These are phyloP conservation scores for Xylariaceae sp. DNA, from an alignment of 2,329 filamentous ascomycete genomes.

Conservation along the genomic window DNA sequence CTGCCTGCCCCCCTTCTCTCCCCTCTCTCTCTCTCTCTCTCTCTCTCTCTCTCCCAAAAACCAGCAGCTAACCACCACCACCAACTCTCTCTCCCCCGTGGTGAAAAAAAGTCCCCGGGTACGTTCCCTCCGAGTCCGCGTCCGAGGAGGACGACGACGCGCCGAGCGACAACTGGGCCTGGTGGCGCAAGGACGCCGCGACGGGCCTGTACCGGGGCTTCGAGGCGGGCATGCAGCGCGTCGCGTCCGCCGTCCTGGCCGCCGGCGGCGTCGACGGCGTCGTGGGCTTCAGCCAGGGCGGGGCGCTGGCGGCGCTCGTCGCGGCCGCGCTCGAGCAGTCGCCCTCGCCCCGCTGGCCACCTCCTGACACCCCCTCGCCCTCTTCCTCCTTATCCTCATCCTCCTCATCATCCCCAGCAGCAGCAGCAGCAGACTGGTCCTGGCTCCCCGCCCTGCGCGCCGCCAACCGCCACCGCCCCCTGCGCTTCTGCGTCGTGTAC, in stretches of 20 bases:
- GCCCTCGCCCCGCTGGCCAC: constrained; percentile 10
- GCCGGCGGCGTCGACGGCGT: constrained; percentile 70
- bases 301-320: constrained; percentile 62
- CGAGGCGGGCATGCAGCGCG: constrained; percentile 54
- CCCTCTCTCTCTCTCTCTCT: too few relatives aligned
- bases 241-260: constrained; percentile 55
- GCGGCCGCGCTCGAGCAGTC: constrained; percentile 60
- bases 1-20: too few relatives aligned
- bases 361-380: constrained; percentile 4
- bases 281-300: constrained; percentile 78
- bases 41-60: too few relatives aligned
- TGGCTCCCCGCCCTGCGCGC: constrained; percentile 41
- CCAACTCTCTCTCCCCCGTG: too few relatives aligned
- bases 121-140: constrained; percentile 35
- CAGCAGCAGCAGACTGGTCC: constrained; percentile 14
- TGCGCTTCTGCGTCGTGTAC: constrained; percentile 58
- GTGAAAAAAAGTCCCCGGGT: too few relatives aligned
- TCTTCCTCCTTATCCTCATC: constrained; percentile 17
- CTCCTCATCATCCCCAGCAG: constrained; percentile 6
- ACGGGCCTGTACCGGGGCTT: constrained; percentile 60
- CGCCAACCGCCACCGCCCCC: constrained; percentile 36
- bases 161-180: constrained; percentile 65
- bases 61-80: too few relatives aligned
- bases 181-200: constrained; percentile 68
- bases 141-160: constrained; percentile 32